Evolutionary conservation across 2,329 filamentous ascomycete species (phyloP).

Genomic region (Colletotrichum cuscutae): DNA sequence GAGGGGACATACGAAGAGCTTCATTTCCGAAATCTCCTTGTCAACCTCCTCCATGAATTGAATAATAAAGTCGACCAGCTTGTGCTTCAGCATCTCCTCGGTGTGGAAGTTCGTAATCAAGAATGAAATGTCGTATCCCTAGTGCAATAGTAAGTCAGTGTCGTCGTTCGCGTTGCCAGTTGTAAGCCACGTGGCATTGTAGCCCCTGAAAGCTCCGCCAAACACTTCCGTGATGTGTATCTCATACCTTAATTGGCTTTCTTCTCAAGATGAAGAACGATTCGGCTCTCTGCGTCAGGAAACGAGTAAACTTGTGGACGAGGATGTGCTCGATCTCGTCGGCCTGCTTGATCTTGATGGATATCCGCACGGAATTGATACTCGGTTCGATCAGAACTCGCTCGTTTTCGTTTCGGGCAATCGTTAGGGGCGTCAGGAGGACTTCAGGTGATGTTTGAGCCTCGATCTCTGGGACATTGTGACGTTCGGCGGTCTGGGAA

Average conservation of each 20-base stretch:
- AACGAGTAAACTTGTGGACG: slow-evolving; percentile 97
- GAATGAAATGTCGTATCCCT: slow-evolving; percentile 99
- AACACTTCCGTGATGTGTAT: not conserved
- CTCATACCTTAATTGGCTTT: slow-evolving; percentile 88
- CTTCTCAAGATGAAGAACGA: slow-evolving; percentile 95
- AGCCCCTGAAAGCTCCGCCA: not conserved
- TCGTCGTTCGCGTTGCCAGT: not conserved
- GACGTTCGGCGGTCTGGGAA: slow-evolving; percentile 93
- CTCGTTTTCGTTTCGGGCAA: slow-evolving; percentile 97
- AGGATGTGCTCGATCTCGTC: slow-evolving; percentile 99
- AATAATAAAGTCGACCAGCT: slow-evolving; percentile 98
- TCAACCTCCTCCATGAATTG: slow-evolving; percentile 99
- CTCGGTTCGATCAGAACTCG: slow-evolving; percentile 95
- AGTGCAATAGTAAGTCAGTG: slow-evolving; percentile 36
- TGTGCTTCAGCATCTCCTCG: slow-evolving; percentile 98
- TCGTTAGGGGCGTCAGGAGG: slow-evolving; percentile 87
- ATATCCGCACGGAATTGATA: slow-evolving; percentile 96
- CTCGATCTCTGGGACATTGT: slow-evolving; percentile 98
- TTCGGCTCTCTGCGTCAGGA: slow-evolving; percentile 95
- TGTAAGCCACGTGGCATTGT: slow-evolving; percentile 14
- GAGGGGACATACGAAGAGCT: slow-evolving; percentile 88
- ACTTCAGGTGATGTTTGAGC: slow-evolving; percentile 93
- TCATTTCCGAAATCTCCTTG: slow-evolving; percentile 99
- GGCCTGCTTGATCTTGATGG: slow-evolving; percentile 99
- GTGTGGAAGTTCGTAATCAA: slow-evolving; percentile 99